Conservation (phyloP, 1,284 basidiomycete species). For the Trametes sp. region DNA sequence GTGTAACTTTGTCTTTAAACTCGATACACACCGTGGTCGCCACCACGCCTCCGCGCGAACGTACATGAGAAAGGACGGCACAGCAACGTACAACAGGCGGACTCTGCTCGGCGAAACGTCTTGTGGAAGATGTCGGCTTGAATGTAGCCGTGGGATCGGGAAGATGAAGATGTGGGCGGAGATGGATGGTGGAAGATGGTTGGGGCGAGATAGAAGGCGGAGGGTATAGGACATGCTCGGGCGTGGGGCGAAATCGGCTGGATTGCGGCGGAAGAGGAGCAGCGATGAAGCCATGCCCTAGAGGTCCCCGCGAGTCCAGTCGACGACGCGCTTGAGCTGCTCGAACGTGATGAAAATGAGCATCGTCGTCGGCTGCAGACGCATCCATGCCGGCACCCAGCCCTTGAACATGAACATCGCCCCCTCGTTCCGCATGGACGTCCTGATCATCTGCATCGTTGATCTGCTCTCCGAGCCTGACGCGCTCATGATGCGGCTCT, state of each 20-base stretch:
- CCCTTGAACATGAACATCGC: conserved; percentile 94
- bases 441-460: conserved; percentile 73
- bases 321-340: conserved; percentile 73
- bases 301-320: conserved; percentile 48
- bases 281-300: neutral
- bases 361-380: conserved; percentile 86
- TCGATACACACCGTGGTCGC: conserved; percentile 22
- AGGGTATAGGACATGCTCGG: neutral
- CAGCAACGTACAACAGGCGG: conserved; percentile 21
- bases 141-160: conserved; percentile 6
- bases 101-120: conserved; percentile 14
- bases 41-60: conserved; percentile 21
- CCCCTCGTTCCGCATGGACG: conserved; percentile 82
- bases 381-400: conserved; percentile 86
- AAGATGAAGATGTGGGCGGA: neutral
- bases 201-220: neutral
- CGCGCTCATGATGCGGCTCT: conserved; percentile 90
- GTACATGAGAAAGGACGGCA: conserved; percentile 20
- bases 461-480: conserved; percentile 84
- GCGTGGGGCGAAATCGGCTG: neutral
- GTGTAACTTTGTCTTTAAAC: neutral
- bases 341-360: conserved; percentile 87
- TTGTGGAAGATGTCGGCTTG: neutral
- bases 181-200: conserved; percentile 3
- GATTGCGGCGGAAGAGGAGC: neutral